Evolutionary conservation across 192 early-diverging fungal species (phyloP).

Genomic region (Obelidium mucronatum): DNA sequence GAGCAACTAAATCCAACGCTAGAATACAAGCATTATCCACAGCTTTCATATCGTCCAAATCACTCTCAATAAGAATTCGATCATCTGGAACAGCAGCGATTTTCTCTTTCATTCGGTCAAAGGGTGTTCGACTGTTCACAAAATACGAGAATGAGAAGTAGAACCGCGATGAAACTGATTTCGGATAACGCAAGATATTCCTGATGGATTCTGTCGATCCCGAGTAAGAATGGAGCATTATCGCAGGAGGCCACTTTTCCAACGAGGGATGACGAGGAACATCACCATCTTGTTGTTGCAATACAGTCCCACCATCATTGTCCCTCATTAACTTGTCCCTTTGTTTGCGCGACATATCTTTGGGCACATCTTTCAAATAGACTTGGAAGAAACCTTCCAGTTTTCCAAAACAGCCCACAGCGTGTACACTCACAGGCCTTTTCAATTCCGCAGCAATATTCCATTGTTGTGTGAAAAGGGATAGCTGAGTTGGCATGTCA

Average conservation of each 20-base stretch:
- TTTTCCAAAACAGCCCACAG: slow-evolving; percentile 24
- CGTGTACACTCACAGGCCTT: slow-evolving; percentile 36
- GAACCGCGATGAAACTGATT: slow-evolving; percentile 48
- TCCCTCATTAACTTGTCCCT: slow-evolving; percentile 43
- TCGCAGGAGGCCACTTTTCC: slow-evolving; percentile 58
- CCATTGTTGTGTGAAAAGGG: slow-evolving; percentile 71
- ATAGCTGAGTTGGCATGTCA: slow-evolving; percentile 57
- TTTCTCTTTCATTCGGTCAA: slow-evolving; percentile 61
- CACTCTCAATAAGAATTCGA: slow-evolving; percentile 83
- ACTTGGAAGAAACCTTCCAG: slow-evolving; percentile 26
- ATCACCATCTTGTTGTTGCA: not conserved
- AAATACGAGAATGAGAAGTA: slow-evolving; percentile 82
- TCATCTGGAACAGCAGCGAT: slow-evolving; percentile 78
- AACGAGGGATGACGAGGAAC: slow-evolving; percentile 27
- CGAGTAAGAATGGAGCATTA: slow-evolving; percentile 89
- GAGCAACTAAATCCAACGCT: slow-evolving; percentile 62
- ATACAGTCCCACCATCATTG: slow-evolving; percentile 14
- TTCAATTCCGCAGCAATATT: slow-evolving; percentile 67
- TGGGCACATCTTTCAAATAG: not conserved
- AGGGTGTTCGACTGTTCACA: slow-evolving; percentile 73
- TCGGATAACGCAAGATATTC: slow-evolving; percentile 50
- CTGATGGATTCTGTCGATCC: slow-evolving; percentile 77
- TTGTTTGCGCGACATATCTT: slow-evolving; percentile 30
- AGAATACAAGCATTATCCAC: slow-evolving; percentile 64
- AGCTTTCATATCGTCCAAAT: slow-evolving; percentile 64